Conservation (phyloP, 1,139 yeast species). For the Suhomyces bribrorum region DNA sequence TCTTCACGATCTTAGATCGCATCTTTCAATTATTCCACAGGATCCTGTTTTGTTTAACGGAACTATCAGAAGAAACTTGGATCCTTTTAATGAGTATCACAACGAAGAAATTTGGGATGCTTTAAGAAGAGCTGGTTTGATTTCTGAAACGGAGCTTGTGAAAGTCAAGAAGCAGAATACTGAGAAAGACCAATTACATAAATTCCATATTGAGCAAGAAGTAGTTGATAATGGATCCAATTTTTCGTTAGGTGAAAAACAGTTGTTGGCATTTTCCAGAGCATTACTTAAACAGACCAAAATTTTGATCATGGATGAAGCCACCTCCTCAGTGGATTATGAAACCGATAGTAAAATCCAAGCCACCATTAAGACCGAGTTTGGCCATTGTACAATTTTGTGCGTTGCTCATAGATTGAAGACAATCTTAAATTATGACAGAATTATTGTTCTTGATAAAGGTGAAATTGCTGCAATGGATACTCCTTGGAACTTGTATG, state of each 20-base stretch:
- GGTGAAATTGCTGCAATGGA: slow-evolving; percentile 64
- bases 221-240: slow-evolving; percentile 76
- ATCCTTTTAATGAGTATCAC: slow-evolving; percentile 55
- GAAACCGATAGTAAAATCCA: slow-evolving; percentile 73
- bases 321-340: slow-evolving; percentile 77
- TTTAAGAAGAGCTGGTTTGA: slow-evolving; percentile 61
- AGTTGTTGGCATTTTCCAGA: slow-evolving; percentile 69
- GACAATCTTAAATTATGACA: slow-evolving; percentile 63
- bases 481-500: slow-evolving; percentile 47
- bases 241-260: slow-evolving; percentile 75
- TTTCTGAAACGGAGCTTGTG: slow-evolving; percentile 40
- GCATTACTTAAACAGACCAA: slow-evolving; percentile 68
- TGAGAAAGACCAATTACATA: slow-evolving; percentile 18
- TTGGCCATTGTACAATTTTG: slow-evolving; percentile 62
- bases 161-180: slow-evolving; percentile 21
- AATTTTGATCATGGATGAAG: slow-evolving; percentile 72
- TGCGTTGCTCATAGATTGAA: slow-evolving; percentile 77
- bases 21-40: slow-evolving; percentile 71
- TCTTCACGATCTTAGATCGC: slow-evolving; percentile 54
- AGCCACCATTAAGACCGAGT: slow-evolving; percentile 57
- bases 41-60: slow-evolving; percentile 75
- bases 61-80: slow-evolving; percentile 62
- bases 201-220: slow-evolving; percentile 48
- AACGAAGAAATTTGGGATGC: slow-evolving; percentile 56
- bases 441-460: slow-evolving; percentile 60